Conservation (phyloP, 495 filamentous ascomycete species). For the Antarctomyces pellizariae region DNA sequence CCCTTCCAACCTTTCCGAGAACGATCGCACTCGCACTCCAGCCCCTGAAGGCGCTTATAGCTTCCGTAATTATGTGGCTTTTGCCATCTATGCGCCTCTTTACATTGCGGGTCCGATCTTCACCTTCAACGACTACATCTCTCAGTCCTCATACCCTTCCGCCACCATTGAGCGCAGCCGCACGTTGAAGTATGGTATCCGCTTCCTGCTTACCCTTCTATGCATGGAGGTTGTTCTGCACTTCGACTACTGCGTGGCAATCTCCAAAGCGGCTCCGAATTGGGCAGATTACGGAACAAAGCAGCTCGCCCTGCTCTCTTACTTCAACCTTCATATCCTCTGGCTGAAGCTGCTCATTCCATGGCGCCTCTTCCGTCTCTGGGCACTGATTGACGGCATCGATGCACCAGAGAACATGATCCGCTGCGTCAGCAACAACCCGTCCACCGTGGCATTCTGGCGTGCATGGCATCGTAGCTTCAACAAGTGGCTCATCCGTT, state of each 20-base stretch:
- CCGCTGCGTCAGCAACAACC: conserved; percentile 89
- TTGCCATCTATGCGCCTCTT: conserved; percentile 73
- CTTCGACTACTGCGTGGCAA: conserved; percentile 82
- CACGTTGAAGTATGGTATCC: conserved; percentile 54
- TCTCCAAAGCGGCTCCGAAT: conserved; percentile 50
- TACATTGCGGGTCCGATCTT: conserved; percentile 85
- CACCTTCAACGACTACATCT: conserved; percentile 96
- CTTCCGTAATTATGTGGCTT: conserved; percentile 69
- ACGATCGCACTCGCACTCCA: conserved; percentile 60
- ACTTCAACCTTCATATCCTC: conserved; percentile 91
- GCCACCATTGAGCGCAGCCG: conserved; percentile 39
- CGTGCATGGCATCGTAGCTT: conserved; percentile 83
- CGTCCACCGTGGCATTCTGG: conserved; percentile 84
- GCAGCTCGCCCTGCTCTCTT: conserved; percentile 77
- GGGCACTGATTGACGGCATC: conserved; percentile 70
- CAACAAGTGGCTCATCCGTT: conserved; percentile 83
- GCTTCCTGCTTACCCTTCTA: conserved; percentile 63
- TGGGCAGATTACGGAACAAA: conserved; percentile 74
- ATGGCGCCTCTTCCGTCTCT: conserved; percentile 94
- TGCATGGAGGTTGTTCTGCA: conserved; percentile 87
- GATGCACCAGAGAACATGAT: conserved; percentile 98
- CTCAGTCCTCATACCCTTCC: conserved; percentile 48
- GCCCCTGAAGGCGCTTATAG: conserved; percentile 45
- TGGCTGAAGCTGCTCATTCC: conserved; percentile 95
- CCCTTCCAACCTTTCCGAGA: conserved; percentile 59